Percentiles rank a stretch among this genome's conserved stretches.
Conservation (phyloP, 2,329 filamentous ascomycete species). For the Penicillium brevicompactum region DNA sequence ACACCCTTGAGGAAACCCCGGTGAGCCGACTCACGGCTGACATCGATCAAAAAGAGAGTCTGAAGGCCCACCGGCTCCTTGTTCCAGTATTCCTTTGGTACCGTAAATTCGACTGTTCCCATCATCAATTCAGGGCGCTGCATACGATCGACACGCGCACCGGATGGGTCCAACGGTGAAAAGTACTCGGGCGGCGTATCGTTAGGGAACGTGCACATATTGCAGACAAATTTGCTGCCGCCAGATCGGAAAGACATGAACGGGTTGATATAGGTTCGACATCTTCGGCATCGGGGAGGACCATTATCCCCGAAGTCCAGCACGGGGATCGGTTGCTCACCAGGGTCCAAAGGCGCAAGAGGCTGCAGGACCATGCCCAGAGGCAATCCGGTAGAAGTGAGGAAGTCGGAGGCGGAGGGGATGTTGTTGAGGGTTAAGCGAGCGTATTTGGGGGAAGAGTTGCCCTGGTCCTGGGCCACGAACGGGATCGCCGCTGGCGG, state of each 20-base stretch:
- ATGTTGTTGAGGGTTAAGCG: constrained; percentile 93
- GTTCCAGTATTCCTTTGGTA: constrained; percentile 98
- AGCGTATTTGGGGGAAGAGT: constrained; percentile 91
- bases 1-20: constrained; percentile 89
- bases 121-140: constrained; percentile 86
- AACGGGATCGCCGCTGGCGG: constrained; percentile 87
- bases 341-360: constrained; percentile 76
- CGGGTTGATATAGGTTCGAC: constrained; percentile 95
- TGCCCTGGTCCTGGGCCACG: constrained; percentile 93
- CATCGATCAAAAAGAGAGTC: constrained; percentile 91
- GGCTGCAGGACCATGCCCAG: constrained; percentile 88
- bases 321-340: constrained; percentile 85
- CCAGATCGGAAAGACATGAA: constrained; percentile 97
- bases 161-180: constrained; percentile 82
- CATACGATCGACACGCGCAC: constrained; percentile 82
- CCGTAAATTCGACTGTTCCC: constrained; percentile 93
- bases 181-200: constrained; percentile 93
- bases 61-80: constrained; percentile 86
- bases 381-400: constrained; percentile 78
- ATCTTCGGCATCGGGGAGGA: constrained; percentile 87
- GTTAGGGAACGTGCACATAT: constrained; percentile 96
- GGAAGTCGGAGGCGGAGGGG: constrained; percentile 76
- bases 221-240: constrained; percentile 96
- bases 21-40: constrained; percentile 86
- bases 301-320: constrained; percentile 92